These are phyloP conservation scores for Ustilago cynodontis DNA, from an alignment of 1,284 basidiomycete species.

Conservation along the genomic window DNA sequence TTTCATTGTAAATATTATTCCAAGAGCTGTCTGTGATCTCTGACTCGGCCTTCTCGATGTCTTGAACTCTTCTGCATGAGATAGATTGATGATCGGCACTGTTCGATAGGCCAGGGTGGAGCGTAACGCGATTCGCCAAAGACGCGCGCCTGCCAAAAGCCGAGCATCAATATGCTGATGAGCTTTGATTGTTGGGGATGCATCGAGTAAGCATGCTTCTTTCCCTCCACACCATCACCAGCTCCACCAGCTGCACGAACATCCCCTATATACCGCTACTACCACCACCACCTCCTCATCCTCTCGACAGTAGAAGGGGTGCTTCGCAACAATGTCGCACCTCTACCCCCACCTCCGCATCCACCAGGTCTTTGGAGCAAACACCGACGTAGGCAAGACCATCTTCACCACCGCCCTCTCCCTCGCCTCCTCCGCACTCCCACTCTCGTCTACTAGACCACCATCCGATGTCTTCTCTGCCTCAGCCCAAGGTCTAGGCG, in stretches of 20 bases:
- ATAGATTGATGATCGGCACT: slow-evolving; percentile 12
- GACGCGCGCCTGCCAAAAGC: slow-evolving; percentile 27
- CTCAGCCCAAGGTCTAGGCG: slow-evolving; percentile 30
- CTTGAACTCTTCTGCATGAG: background rate
- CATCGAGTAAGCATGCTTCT: background rate
- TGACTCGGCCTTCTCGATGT: background rate
- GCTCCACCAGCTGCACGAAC: background rate
- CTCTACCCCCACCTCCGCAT: slow-evolving; percentile 56
- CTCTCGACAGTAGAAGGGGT: background rate
- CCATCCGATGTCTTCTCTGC: slow-evolving; percentile 33
- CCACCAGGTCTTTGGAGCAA: slow-evolving; percentile 68
- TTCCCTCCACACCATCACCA: background rate
- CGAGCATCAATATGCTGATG: slow-evolving; percentile 5
- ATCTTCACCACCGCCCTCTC: slow-evolving; percentile 68
- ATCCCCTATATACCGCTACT: background rate
- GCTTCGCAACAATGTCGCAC: slow-evolving; percentile 33
- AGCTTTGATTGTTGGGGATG: slow-evolving; percentile 6
- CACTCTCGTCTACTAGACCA: slow-evolving; percentile 3
- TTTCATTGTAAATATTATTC: slow-evolving; percentile 36
- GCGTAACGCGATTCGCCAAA: slow-evolving; percentile 3
- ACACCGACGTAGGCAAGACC: slow-evolving; percentile 70
- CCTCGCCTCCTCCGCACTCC: slow-evolving; percentile 58
- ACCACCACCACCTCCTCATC: background rate
- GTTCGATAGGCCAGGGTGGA: slow-evolving; percentile 33
- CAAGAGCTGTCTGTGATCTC: slow-evolving; percentile 3